Evolutionary conservation across 2,329 filamentous ascomycete genomes (phyloP).

Genomic region (Scorias spongiosa): DNA sequence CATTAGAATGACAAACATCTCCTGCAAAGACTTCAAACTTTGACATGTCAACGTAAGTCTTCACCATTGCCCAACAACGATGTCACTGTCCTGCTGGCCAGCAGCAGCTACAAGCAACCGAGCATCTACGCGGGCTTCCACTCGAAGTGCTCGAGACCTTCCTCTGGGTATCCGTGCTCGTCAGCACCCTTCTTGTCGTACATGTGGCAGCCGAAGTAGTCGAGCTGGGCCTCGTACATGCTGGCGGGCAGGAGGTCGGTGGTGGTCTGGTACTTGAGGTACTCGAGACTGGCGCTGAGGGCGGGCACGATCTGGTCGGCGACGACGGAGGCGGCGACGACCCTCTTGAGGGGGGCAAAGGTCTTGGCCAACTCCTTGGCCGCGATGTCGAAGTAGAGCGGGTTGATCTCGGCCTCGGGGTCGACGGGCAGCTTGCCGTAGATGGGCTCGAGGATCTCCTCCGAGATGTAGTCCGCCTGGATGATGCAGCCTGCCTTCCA

Average conservation of each 20-base stretch:
- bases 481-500: slow-evolving; percentile 62
- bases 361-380: slow-evolving; percentile 38
- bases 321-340: slow-evolving; percentile 39
- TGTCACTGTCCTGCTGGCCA: no score
- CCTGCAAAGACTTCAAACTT: no score
- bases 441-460: slow-evolving; percentile 38
- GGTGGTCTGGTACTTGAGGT: slow-evolving; percentile 47
- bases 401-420: slow-evolving; percentile 22
- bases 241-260: slow-evolving; percentile 44
- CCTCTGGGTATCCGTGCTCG: slow-evolving; percentile 34
- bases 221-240: slow-evolving; percentile 57
- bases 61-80: no score
- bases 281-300: slow-evolving; percentile 48
- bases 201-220: slow-evolving; percentile 55
- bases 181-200: slow-evolving; percentile 44
- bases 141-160: slow-evolving; percentile 48
- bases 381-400: slow-evolving; percentile 33
- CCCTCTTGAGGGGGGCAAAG: slow-evolving; percentile 38
- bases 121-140: slow-evolving; percentile 34
- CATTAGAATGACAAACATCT: no score
- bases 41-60: no score
- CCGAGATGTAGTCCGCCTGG: slow-evolving; percentile 44
- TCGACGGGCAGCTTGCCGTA: slow-evolving; percentile 20
- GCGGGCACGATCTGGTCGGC: slow-evolving; percentile 46
- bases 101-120: background rate